Conservation (phyloP, 2,329 filamentous ascomycete genomes). For the Pseudopithomyces maydicus region DNA sequence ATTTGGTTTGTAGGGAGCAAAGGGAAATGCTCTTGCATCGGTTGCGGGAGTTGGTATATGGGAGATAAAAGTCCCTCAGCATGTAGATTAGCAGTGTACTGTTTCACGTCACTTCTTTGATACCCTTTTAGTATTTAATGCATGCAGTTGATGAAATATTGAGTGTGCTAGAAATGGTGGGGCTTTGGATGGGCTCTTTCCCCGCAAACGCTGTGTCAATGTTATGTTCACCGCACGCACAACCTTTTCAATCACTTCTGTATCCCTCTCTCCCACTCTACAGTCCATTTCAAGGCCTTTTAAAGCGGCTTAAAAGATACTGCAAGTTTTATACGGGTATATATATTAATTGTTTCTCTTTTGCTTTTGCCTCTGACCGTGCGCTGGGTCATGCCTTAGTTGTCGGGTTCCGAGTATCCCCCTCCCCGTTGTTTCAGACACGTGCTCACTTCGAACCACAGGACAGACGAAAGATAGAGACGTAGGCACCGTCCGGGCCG, state of each 20-base stretch:
- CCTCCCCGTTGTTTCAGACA: neutral
- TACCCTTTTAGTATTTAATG: too few species aligned
- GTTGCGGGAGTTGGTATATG: neutral
- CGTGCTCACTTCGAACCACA: conserved; percentile 1
- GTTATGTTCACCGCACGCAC: neutral
- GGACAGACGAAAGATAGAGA: neutral
- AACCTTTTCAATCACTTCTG: neutral
- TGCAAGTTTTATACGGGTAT: too few species aligned
- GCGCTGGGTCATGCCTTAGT: conserved; percentile 3
- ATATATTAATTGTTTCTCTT: neutral
- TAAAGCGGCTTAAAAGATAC: too few species aligned
- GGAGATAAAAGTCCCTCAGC: neutral
- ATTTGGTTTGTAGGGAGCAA: neutral
- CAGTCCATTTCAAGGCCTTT: too few species aligned
- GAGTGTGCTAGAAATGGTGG: too few species aligned
- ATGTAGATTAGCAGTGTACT: neutral
- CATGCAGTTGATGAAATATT: too few species aligned
- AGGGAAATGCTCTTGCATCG: neutral
- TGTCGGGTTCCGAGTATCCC: neutral
- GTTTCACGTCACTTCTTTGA: too few species aligned
- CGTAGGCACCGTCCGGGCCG: neutral
- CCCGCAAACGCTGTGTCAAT: neutral
- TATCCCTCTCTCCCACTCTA: neutral
- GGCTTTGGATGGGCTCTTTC: neutral
- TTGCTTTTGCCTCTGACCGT: neutral